Percentiles rank a stretch among this genome's conserved stretches.
Conservation (phyloP, 805 yeast species). For the Lipomyces starkeyi region DNA sequence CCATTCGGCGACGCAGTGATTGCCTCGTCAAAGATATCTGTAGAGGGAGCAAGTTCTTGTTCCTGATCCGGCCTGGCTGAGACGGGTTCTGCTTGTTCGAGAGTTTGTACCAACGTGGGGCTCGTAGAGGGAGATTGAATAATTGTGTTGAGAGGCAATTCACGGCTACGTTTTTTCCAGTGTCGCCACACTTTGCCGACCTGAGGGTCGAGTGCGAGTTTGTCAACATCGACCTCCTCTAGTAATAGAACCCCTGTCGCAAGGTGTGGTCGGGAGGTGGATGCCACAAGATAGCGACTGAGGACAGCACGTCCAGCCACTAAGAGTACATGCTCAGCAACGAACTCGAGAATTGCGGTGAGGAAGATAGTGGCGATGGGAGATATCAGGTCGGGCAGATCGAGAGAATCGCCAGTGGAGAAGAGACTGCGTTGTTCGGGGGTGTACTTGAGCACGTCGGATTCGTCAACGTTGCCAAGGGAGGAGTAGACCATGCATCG, state of each 20-base stretch:
- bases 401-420: neutral
- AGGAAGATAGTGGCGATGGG: conserved; percentile 24
- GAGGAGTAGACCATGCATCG: conserved; percentile 31
- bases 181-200: conserved; percentile 23
- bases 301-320: conserved; percentile 27
- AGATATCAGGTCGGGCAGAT: conserved; percentile 5
- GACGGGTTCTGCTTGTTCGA: neutral
- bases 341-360: conserved; percentile 16
- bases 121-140: neutral
- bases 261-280: conserved; percentile 5
- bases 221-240: conserved; percentile 16
- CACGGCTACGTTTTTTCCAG: conserved; percentile 13
- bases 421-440: conserved; percentile 19
- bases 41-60: neutral
- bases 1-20: neutral
- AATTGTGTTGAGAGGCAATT: neutral
- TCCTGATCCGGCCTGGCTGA: neutral
- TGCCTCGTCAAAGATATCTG: conserved; percentile 1
- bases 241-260: conserved; percentile 2
- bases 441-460: conserved; percentile 17
- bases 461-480: conserved; percentile 29
- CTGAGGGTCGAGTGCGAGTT: conserved; percentile 21
- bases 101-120: neutral
- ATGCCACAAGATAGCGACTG: conserved; percentile 22
- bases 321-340: conserved; percentile 20